Evolutionary conservation across 2,329 filamentous ascomycete genomes (phyloP).

Genomic region (Epicoccum nigrum): DNA sequence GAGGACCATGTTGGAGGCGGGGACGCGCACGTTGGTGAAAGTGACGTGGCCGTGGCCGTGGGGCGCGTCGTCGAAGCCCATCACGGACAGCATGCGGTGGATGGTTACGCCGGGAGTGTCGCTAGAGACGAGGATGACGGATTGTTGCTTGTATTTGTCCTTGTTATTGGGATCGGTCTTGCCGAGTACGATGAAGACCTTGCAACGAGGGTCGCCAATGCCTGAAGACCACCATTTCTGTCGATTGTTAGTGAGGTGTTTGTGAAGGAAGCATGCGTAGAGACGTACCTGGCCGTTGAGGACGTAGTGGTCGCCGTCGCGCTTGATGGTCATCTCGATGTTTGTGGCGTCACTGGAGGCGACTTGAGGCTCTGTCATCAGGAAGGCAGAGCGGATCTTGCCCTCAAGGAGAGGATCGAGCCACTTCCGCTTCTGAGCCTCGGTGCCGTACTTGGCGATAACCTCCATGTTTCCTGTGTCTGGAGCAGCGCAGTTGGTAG

Average conservation of each 20-base stretch:
- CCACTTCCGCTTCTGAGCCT: constrained; percentile 84
- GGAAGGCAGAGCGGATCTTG: constrained; percentile 84
- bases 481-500: constrained; percentile 87
- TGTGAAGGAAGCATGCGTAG: too few relatives aligned
- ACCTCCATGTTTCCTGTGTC: constrained; percentile 98
- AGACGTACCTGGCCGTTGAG: constrained; percentile 78
- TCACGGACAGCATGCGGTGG: constrained; percentile 90
- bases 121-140: constrained; percentile 86
- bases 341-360: constrained; percentile 93
- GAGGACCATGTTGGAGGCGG: constrained; percentile 81
- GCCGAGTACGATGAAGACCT: constrained; percentile 95
- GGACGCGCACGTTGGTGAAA: constrained; percentile 90
- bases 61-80: constrained; percentile 97
- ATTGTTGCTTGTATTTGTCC: constrained; percentile 87
- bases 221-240: constrained; percentile 99
- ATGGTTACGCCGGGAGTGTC: constrained; percentile 85
- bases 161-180: constrained; percentile 80
- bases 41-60: constrained; percentile 94
- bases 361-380: constrained; percentile 92
- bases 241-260: background rate
- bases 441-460: constrained; percentile 86
- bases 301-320: constrained; percentile 86
- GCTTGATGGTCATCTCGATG: constrained; percentile 81
- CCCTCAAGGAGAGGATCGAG: constrained; percentile 80
- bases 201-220: constrained; percentile 88